Base-by-base conservation (phyloP, 2,329 filamentous ascomycete species). In the Venturia nashicola region DNA sequence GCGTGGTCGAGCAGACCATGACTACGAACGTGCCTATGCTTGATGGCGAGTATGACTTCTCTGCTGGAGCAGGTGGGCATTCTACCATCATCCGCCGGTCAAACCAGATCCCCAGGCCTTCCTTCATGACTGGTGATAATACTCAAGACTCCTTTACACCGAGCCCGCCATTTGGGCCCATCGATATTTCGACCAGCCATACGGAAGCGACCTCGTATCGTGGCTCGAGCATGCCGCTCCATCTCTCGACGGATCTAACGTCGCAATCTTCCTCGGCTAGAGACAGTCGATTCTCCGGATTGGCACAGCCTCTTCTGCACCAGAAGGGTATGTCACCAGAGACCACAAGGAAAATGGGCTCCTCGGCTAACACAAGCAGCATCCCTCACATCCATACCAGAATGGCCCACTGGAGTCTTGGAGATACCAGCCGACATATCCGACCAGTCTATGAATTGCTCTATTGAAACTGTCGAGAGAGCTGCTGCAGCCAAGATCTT, bases 401-500 rank as follows among this genome's bases (percentile, higher is more conserved):
- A 60, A 44, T 27, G 39, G 59, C 59, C 59, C 20, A 27, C 16
- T 42, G n/a, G 42, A 18, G 32, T 44, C 36, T 42, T 60, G 20
- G 59, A 44, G 39, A 44, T 60, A 14, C 59, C 59, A 44, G 14
- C 36, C 12, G 36, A 43, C 27, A 18, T 27, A 27, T 44, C 59
- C 12, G 51, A 57, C 51, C 51, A 57, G 14, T 18, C 16, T 20
- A 36, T 57, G 51, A 57, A 11, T 5, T 57, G 51, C 32, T 34
- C 23, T 36, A 60, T 60, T 20, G 59, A 42, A 14, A 60, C 59
- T 27, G 87, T 91, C 0, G 93, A 97, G 75, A 85, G 83, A 66
- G 84, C 87, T 2, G 86, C 91, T 0, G 87, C 90, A 0, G 88
- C 90, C 54, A 97, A 96, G 73, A 84, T 95, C 23, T 95, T 86